These are phyloP conservation scores for Trichomonas tenax DNA, from an alignment of 208 protist species.

Conservation along the genomic window DNA sequence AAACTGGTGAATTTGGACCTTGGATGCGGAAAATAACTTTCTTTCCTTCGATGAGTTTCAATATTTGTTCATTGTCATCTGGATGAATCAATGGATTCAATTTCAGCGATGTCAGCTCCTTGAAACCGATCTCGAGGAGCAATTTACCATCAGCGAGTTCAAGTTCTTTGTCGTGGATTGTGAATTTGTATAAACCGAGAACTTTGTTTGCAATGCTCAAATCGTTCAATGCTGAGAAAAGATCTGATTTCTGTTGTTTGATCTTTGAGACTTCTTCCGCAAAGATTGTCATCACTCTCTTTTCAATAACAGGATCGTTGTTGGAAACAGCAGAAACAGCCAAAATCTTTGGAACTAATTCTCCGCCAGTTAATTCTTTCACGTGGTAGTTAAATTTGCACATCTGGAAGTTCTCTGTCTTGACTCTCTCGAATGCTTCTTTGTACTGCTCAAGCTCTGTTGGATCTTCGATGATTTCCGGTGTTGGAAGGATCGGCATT, in stretches of 20 bases:
- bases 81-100: neutral
- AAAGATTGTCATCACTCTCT: neutral
- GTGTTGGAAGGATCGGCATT: neutral
- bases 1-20: neutral
- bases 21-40: neutral
- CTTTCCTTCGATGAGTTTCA: neutral
- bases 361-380: neutral
- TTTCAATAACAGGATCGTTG: neutral
- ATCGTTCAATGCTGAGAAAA: neutral
- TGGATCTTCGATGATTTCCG: neutral
- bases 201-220: neutral
- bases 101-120: neutral
- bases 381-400: neutral
- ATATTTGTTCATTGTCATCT: neutral
- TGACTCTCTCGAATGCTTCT: neutral
- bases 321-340: neutral
- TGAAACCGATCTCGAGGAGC: neutral
- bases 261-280: neutral
- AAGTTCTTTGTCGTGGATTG: neutral
- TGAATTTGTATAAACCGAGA: neutral
- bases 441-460: neutral
- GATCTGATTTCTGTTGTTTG: neutral
- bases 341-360: neutral
- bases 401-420: neutral
- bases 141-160: neutral